Conservation (phyloP, 768 basidiomycete species). For the Calvatia gigantea region DNA sequence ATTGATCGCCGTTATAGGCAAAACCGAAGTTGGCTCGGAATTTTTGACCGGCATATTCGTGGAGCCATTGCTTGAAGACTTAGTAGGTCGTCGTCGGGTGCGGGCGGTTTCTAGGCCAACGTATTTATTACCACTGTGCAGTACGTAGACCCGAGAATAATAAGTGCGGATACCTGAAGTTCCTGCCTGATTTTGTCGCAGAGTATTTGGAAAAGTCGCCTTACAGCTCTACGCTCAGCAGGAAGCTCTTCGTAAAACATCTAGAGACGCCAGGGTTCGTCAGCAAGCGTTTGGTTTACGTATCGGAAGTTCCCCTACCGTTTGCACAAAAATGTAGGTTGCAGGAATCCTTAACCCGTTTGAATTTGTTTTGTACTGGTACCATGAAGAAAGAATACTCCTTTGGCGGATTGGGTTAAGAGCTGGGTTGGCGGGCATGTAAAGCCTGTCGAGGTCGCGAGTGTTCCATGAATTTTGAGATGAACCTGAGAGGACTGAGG, state of each 20-base stretch:
- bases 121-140: neutral
- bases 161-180: neutral
- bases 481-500: neutral
- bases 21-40: neutral
- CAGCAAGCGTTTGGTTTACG: neutral
- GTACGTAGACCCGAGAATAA: neutral
- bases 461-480: neutral
- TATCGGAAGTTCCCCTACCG: neutral
- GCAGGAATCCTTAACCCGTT: neutral
- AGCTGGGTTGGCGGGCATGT: neutral
- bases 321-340: neutral
- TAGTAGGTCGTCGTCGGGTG: neutral
- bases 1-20: neutral
- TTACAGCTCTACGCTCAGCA: neutral
- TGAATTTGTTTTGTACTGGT: neutral
- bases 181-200: neutral
- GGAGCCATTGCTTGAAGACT: neutral
- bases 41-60: neutral
- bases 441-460: neutral
- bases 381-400: neutral
- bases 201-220: neutral
- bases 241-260: neutral
- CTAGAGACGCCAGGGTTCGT: neutral
- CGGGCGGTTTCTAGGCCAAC: neutral
- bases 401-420: neutral